A percentile compares a stretch with the other conserved stretches of the same genome.
These are phyloP conservation scores for Zymoseptoria tritici DNA, from an alignment of 2,329 filamentous ascomycete species.

Conservation along the genomic window DNA sequence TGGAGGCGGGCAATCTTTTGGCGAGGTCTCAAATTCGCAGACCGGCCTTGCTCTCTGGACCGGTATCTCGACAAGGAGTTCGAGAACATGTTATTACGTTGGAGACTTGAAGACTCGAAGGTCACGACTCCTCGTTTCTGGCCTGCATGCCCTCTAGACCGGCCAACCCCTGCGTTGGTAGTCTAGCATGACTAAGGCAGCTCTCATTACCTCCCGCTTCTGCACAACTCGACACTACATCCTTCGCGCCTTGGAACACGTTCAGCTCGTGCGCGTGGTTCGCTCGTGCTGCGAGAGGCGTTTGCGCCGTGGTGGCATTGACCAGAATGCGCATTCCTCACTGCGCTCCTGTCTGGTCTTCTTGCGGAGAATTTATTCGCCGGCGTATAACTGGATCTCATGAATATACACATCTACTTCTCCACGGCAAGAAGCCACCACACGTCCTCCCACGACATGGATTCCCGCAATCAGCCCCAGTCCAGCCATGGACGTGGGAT, in stretches of 20 bases:
- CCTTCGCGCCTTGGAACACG: neutral
- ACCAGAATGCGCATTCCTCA: neutral
- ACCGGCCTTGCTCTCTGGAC: too few species aligned
- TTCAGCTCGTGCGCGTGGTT: neutral
- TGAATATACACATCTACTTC: too few species aligned
- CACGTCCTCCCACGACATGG: neutral
- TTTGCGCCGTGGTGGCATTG: neutral
- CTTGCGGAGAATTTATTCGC: neutral
- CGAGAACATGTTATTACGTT: too few species aligned
- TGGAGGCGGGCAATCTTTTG: too few species aligned
- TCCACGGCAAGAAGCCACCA: too few species aligned
- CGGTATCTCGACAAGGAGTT: too few species aligned
- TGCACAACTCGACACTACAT: neutral
- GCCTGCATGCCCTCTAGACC: neutral
- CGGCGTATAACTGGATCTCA: too few species aligned
- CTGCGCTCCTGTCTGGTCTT: neutral
- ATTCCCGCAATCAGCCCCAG: neutral
- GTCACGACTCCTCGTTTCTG: neutral
- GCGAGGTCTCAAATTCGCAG: too few species aligned
- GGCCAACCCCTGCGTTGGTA: neutral
- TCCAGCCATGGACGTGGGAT: neutral
- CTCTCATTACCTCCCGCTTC: neutral
- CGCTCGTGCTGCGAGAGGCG: neutral
- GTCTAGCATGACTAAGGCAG: neutral
- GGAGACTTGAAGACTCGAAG: too few species aligned